A percentile compares a stretch with the other conserved stretches of the same genome.
phyloP scores from a whole-genome alignment of 1,284 basidiomycete genomes.

The Sutorius eximius region DNA sequence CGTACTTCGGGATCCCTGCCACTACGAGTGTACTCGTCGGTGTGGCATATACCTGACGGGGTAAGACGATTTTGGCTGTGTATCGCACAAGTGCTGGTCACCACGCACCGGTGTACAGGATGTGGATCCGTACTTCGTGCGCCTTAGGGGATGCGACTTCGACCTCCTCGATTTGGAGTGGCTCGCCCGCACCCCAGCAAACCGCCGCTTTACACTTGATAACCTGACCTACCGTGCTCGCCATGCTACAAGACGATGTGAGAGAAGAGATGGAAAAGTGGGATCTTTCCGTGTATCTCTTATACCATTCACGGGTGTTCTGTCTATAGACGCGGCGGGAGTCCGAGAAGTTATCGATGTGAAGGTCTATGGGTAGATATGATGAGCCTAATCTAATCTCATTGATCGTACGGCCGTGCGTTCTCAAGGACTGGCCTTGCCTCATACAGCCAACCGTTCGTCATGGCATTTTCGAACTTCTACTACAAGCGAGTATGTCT shows the following conservation, averaged over 20 bases:
- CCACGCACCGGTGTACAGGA: slow-evolving; percentile 80
- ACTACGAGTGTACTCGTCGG: slow-evolving; percentile 96
- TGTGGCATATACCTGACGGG: slow-evolving; percentile 89
- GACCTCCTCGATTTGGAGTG: slow-evolving; percentile 87
- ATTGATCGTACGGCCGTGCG: not conserved
- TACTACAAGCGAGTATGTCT: slow-evolving; percentile 76
- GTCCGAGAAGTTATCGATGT: slow-evolving; percentile 8
- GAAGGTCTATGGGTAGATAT: not conserved
- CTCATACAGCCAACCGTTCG: not conserved
- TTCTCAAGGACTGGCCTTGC: not conserved
- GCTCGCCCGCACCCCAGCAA: slow-evolving; percentile 93
- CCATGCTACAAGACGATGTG: slow-evolving; percentile 45
- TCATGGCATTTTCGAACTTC: slow-evolving; percentile 71
- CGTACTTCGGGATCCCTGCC: slow-evolving; percentile 91
- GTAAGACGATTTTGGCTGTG: slow-evolving; percentile 8
- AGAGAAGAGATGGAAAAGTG: slow-evolving; percentile 2
- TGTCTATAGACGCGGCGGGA: not conserved
- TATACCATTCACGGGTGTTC: slow-evolving; percentile 3
- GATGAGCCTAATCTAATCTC: slow-evolving; percentile 5
- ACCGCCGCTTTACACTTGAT: slow-evolving; percentile 96
- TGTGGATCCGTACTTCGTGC: slow-evolving; percentile 91
- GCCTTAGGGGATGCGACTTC: slow-evolving; percentile 90
- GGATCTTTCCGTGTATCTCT: not conserved
- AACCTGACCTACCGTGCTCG: slow-evolving; percentile 66
- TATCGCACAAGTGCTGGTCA: not conserved